phyloP scores from a whole-genome alignment of 306 rosid species.

The Pterocarpus macrocarpus region DNA sequence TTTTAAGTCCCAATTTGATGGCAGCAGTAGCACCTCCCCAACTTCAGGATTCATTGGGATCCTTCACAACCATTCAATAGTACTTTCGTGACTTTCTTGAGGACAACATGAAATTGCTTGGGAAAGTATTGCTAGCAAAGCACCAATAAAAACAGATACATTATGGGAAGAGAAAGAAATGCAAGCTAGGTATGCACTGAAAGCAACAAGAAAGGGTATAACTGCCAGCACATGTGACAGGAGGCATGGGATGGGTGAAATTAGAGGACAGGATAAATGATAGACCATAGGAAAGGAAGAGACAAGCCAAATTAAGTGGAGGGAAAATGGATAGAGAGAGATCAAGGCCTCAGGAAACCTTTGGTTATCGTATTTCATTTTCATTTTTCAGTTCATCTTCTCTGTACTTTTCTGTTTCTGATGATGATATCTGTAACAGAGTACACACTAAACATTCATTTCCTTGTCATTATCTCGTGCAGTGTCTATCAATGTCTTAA shows the following conservation, averaged over 20 bases:
- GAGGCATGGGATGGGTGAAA: background rate
- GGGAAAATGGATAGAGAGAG: constrained; percentile 3
- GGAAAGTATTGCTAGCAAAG: constrained; percentile 6
- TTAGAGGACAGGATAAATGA: background rate
- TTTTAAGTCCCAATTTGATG: background rate
- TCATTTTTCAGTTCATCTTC: constrained; percentile 35
- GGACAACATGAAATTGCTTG: constrained; percentile 1
- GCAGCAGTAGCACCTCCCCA: background rate
- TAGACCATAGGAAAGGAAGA: background rate
- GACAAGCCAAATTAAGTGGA: background rate
- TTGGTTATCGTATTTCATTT: constrained; percentile 21
- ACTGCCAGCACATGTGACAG: background rate
- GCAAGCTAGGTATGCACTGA: constrained; percentile 2
- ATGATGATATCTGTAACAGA: constrained; percentile 17
- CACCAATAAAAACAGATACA: background rate
- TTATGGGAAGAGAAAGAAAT: background rate
- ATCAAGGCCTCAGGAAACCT: constrained; percentile 3
- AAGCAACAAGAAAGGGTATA: constrained; percentile 8
- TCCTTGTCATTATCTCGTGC: constrained; percentile 13
- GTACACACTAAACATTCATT: constrained; percentile 6
- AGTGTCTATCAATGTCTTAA: constrained; percentile 35
- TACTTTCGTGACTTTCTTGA: constrained; percentile 2
- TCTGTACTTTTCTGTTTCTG: constrained; percentile 8
- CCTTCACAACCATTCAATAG: constrained; percentile 12
- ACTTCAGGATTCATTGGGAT: constrained; percentile 25